Percentiles rank a stretch among this genome's conserved stretches.
phyloP scores from a whole-genome alignment of 352 stramenopile species.

The Globisporangium nagaii region DNA sequence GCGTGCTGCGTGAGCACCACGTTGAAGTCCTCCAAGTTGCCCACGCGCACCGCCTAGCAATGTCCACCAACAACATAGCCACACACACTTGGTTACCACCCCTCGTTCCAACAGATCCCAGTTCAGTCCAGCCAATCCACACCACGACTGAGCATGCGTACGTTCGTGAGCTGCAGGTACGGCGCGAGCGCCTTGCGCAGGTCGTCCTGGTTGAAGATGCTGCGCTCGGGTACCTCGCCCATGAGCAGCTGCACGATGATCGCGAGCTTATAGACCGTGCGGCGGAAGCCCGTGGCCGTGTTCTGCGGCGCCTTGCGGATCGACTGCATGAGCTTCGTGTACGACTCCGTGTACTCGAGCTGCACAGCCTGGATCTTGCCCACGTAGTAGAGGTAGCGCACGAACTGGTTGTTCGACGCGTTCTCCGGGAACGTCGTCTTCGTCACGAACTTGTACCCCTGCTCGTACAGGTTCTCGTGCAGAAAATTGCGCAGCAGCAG shows the following conservation, averaged over 20 bases:
- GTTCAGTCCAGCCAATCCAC: too few relatives aligned
- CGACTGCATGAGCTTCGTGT: slow-evolving; percentile 95
- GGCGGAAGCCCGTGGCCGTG: slow-evolving; percentile 95
- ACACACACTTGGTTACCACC: slow-evolving; percentile 1
- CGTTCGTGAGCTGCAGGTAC: slow-evolving; percentile 95
- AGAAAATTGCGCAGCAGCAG: slow-evolving; percentile 89
- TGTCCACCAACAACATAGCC: neutral
- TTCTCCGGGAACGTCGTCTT: slow-evolving; percentile 87
- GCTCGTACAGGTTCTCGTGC: slow-evolving; percentile 87
- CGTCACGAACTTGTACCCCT: slow-evolving; percentile 90
- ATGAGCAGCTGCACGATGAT: slow-evolving; percentile 98
- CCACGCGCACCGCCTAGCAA: slow-evolving; percentile 90
- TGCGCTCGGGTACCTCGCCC: slow-evolving; percentile 95
- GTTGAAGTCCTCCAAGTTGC: slow-evolving; percentile 95
- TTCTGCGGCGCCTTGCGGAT: slow-evolving; percentile 96
- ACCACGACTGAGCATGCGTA: slow-evolving; percentile 18
- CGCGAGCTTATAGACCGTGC: slow-evolving; percentile 94
- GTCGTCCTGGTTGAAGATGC: slow-evolving; percentile 90
- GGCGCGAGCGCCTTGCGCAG: slow-evolving; percentile 87
- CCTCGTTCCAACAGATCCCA: too few relatives aligned
- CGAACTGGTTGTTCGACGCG: slow-evolving; percentile 98
- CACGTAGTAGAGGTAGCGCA: slow-evolving; percentile 97
- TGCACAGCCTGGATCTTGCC: slow-evolving; percentile 95
- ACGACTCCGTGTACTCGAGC: slow-evolving; percentile 97
- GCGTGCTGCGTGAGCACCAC: slow-evolving; percentile 84